Evolutionary conservation across 352 stramenopile species (phyloP).

Genomic region (Phytopythium mirpurense): DNA sequence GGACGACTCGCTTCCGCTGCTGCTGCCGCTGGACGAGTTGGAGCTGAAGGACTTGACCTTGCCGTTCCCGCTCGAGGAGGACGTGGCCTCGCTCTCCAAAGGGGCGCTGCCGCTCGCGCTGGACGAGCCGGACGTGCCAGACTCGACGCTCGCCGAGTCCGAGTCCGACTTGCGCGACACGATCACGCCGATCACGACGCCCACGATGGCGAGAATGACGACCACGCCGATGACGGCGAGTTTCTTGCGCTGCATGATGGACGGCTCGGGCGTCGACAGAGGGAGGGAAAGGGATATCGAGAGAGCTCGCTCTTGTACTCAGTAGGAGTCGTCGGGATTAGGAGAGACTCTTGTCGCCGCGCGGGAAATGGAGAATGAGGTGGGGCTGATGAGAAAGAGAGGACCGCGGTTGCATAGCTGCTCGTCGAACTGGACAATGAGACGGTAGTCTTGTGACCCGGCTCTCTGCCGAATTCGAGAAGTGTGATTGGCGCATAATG

Average conservation of each 20-base stretch:
- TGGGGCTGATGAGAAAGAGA: neutral
- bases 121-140: conserved; percentile 17
- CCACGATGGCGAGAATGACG: conserved; percentile 36
- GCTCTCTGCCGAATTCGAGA: neutral
- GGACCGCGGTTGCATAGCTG: neutral
- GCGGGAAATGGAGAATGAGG: conserved; percentile 3
- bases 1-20: conserved; percentile 3
- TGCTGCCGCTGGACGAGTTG: conserved; percentile 11
- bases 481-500: neutral
- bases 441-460: neutral
- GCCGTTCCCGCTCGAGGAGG: conserved; percentile 7
- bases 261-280: neutral
- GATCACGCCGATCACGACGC: conserved; percentile 34
- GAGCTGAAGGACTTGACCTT: conserved; percentile 17
- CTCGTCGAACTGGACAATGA: neutral
- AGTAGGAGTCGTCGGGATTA: too few relatives aligned
- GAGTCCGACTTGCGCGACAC: conserved; percentile 15
- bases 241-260: conserved; percentile 28
- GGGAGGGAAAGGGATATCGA: too few relatives aligned
- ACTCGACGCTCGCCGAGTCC: conserved; percentile 13
- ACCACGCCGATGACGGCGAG: conserved; percentile 30
- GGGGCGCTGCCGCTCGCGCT: conserved; percentile 6
- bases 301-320: too few relatives aligned
- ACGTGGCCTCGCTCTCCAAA: neutral
- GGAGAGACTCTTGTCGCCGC: too few relatives aligned